phyloP scores from a whole-genome alignment of 164 flowering plant species.

The Amborella trichopoda region DNA sequence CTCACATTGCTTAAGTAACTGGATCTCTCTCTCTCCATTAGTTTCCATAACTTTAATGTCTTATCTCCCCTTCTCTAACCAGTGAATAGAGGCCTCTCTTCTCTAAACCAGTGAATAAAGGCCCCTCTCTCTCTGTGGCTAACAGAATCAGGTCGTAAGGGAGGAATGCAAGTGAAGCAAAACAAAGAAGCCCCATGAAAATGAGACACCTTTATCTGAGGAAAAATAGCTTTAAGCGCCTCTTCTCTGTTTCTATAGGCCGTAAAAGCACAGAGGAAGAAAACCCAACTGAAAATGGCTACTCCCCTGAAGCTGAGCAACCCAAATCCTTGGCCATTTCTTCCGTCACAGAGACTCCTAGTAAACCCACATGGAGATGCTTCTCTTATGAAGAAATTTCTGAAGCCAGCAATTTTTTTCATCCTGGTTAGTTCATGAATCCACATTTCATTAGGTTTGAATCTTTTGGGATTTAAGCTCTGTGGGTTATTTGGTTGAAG shows the following conservation, averaged over 20 bases:
- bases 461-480: too few relatives aligned
- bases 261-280: conserved; percentile 30
- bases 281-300: conserved; percentile 1
- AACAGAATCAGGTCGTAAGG: too few relatives aligned
- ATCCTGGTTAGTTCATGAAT: conserved; percentile 34
- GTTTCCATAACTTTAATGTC: too few relatives aligned
- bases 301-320: neutral
- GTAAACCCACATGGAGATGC: conserved; percentile 76
- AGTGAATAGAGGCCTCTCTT: too few relatives aligned
- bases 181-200: too few relatives aligned
- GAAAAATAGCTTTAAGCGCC: conserved; percentile 47
- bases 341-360: conserved; percentile 12
- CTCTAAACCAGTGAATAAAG: too few relatives aligned
- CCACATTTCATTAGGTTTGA: too few relatives aligned
- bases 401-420: conserved; percentile 65
- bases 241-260: conserved; percentile 38
- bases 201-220: neutral
- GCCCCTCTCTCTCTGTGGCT: too few relatives aligned
- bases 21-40: too few relatives aligned
- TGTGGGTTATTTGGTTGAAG: neutral
- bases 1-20: too few relatives aligned
- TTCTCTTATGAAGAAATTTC: conserved; percentile 70
- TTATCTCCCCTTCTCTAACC: too few relatives aligned
- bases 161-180: too few relatives aligned
- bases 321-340: conserved; percentile 6